These are phyloP conservation scores for Rhodotorula paludigena DNA, from an alignment of 768 basidiomycete genomes.

Conservation along the genomic window DNA sequence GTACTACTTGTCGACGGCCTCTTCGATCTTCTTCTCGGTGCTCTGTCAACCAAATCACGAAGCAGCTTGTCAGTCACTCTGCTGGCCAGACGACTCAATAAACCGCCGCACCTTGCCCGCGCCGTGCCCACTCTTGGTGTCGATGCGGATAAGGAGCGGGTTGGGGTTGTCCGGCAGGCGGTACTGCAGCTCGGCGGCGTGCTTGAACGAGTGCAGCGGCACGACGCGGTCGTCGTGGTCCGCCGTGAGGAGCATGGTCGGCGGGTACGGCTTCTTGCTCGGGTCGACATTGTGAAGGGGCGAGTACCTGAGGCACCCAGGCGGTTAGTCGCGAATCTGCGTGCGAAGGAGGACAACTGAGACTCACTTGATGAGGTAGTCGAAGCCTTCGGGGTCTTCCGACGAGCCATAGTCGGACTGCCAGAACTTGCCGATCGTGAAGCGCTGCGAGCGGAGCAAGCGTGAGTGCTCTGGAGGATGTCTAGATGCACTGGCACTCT, in stretches of 20 bases:
- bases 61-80: no score
- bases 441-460: constrained; percentile 59
- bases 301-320: constrained; percentile 55
- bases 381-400: constrained; percentile 69
- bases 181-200: constrained; percentile 71
- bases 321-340: neutral
- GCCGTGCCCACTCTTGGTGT: constrained; percentile 60
- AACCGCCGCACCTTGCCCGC: constrained; percentile 56
- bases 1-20: constrained; percentile 65
- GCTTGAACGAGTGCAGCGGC: constrained; percentile 71
- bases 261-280: constrained; percentile 56
- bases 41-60: constrained; percentile 14
- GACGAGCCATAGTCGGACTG: constrained; percentile 73
- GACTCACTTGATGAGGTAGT: constrained; percentile 60
- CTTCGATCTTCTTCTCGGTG: constrained; percentile 58
- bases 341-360: neutral
- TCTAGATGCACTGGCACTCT: neutral
- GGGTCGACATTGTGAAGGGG: constrained; percentile 72
- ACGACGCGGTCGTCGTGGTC: constrained; percentile 55
- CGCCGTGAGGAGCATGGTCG: constrained; percentile 55
- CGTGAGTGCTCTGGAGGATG: neutral
- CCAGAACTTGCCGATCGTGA: constrained; percentile 77
- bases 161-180: constrained; percentile 60
- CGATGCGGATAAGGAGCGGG: constrained; percentile 69
- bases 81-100: constrained; percentile 1